phyloP scores from a whole-genome alignment of 805 yeast genomes.

The Cyberlindnera samutprakarnensis region DNA sequence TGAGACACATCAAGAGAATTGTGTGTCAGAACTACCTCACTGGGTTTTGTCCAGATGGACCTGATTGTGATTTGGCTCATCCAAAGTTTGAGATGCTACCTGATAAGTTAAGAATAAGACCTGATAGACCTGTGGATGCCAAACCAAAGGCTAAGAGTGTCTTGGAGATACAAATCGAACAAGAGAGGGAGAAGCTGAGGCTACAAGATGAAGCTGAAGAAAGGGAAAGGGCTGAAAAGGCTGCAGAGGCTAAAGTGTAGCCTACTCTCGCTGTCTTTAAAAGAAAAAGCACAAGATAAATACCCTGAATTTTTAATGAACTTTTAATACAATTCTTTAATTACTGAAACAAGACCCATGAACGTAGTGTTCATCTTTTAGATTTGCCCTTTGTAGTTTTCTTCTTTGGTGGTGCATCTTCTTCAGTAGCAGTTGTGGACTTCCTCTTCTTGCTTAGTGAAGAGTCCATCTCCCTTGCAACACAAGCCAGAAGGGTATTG shows the following conservation, averaged over 20 bases:
- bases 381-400: constrained; percentile 15
- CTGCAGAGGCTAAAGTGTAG: too few relatives aligned
- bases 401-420: constrained; percentile 10
- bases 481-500: constrained; percentile 64
- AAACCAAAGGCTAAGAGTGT: constrained; percentile 14
- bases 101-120: constrained; percentile 29
- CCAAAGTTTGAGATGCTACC: constrained; percentile 60
- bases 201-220: constrained; percentile 13
- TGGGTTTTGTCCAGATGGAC: constrained; percentile 92
- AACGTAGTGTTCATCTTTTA: too few relatives aligned
- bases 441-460: constrained; percentile 10
- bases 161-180: constrained; percentile 21
- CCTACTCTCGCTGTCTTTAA: too few relatives aligned
- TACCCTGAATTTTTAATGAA: too few relatives aligned
- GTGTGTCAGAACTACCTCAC: constrained; percentile 75
- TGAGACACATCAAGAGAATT: constrained; percentile 69
- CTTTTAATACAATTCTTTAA: too few relatives aligned
- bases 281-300: too few relatives aligned
- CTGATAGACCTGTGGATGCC: constrained; percentile 21
- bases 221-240: background rate
- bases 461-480: constrained; percentile 50
- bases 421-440: constrained; percentile 5
- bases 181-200: constrained; percentile 16
- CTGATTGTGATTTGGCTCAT: constrained; percentile 64
- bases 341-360: too few relatives aligned